Conservation (phyloP, 306 rosid genomes). For the Trifolium subterraneum region DNA sequence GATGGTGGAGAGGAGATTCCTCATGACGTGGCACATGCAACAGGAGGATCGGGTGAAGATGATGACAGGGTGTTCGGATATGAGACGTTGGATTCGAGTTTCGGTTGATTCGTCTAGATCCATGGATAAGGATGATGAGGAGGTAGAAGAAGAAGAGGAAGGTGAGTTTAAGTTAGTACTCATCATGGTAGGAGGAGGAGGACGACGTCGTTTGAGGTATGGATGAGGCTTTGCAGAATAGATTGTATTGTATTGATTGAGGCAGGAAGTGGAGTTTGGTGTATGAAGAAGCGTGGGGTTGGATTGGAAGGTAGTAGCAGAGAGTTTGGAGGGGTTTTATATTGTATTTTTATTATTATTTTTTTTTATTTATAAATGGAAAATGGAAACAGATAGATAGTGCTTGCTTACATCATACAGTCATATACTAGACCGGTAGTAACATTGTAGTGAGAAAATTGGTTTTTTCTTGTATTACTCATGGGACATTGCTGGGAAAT, state of each 20-base stretch:
- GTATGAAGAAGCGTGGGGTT: not conserved
- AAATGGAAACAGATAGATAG: not conserved
- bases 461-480: too few species aligned
- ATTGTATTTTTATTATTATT: not conserved
- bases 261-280: too few species aligned
- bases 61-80: slow-evolving; percentile 88
- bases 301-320: not conserved
- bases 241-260: not conserved
- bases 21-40: slow-evolving; percentile 99
- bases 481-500: too few species aligned
- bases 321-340: slow-evolving; percentile 14
- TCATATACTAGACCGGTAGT: too few species aligned
- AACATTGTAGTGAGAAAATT: too few species aligned
- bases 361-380: too few species aligned
- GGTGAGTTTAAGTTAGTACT: slow-evolving; percentile 24
- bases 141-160: slow-evolving; percentile 55
- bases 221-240: not conserved
- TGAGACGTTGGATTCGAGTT: slow-evolving; percentile 83
- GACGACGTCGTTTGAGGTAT: slow-evolving; percentile 64
- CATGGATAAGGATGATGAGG: slow-evolving; percentile 79
- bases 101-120: slow-evolving; percentile 85
- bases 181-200: slow-evolving; percentile 42
- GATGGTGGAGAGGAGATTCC: slow-evolving; percentile 76
- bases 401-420: not conserved
- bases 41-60: slow-evolving; percentile 85